Conservation (phyloP, 2,329 filamentous ascomycete species). For the Diplodia seriata region DNA sequence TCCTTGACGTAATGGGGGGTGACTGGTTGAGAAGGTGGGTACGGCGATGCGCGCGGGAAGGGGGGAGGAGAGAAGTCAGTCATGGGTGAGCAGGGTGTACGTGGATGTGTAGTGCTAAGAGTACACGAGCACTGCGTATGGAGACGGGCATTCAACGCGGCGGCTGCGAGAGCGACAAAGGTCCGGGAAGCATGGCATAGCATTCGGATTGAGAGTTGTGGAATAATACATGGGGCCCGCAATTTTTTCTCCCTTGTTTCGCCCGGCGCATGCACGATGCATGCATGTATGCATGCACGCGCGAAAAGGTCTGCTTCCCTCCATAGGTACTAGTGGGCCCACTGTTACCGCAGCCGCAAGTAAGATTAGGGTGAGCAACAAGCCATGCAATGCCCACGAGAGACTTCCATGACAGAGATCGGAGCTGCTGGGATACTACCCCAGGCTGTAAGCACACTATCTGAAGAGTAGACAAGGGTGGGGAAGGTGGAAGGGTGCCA, state of each 20-base stretch:
- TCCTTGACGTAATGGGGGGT: not conserved
- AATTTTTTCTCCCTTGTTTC: not conserved
- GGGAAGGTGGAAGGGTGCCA: too few relatives aligned
- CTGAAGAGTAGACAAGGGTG: not conserved
- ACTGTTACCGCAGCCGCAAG: not conserved
- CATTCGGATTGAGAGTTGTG: not conserved
- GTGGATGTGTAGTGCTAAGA: too few relatives aligned
- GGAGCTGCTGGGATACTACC: not conserved
- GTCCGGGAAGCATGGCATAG: not conserved
- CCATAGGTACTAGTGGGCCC: not conserved
- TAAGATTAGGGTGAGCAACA: not conserved
- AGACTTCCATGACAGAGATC: not conserved
- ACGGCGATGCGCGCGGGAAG: not conserved
- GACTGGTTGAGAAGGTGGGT: not conserved
- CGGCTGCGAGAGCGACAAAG: not conserved
- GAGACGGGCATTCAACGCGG: not conserved
- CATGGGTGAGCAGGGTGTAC: not conserved
- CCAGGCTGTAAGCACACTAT: not conserved
- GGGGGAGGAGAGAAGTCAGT: not conserved
- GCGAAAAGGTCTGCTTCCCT: not conserved
- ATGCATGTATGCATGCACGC: not conserved
- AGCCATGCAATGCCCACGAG: not conserved
- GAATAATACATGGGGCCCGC: constrained; percentile 1
- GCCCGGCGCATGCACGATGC: not conserved
- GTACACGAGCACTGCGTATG: too few relatives aligned